Conservation (phyloP, 305 asterid genomes). For the Galium porrigens region DNA sequence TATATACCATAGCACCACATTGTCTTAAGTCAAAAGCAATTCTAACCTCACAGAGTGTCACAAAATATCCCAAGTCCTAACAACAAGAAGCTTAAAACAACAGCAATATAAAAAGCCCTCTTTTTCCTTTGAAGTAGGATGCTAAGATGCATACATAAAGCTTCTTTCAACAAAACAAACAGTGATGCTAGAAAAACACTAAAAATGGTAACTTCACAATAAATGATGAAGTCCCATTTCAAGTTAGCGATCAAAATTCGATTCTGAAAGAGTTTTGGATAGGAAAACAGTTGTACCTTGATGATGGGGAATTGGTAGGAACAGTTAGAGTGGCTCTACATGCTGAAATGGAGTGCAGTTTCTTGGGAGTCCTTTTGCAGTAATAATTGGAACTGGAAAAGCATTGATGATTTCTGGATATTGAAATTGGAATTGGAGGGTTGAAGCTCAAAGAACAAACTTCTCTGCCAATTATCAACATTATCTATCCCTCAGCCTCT, state of each 20-base stretch:
- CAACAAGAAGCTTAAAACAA: background rate
- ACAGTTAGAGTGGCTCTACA: constrained; percentile 26
- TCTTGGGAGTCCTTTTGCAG: constrained; percentile 5
- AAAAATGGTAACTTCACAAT: background rate
- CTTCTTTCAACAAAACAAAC: background rate
- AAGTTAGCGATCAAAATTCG: background rate
- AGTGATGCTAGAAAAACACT: background rate
- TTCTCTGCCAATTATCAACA: constrained; percentile 49
- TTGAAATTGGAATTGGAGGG: constrained; percentile 19
- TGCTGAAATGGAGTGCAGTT: constrained; percentile 8
- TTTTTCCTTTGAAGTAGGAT: background rate
- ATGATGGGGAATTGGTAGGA: constrained; percentile 18
- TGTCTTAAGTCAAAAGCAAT: background rate
- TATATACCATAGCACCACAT: background rate
- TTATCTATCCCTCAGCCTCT: constrained; percentile 42
- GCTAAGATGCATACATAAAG: background rate
- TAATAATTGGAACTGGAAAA: constrained; percentile 16
- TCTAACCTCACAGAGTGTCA: background rate
- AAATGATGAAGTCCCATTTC: constrained; percentile 1
- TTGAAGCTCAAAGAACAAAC: constrained; percentile 34
- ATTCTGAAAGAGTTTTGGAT: background rate
- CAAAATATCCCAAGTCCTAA: background rate
- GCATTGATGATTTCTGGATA: constrained; percentile 18
- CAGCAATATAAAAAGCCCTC: background rate
- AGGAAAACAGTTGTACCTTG: background rate